Conservation (phyloP, 371 early-diverging fungal species). For the Coemansia sp. region DNA sequence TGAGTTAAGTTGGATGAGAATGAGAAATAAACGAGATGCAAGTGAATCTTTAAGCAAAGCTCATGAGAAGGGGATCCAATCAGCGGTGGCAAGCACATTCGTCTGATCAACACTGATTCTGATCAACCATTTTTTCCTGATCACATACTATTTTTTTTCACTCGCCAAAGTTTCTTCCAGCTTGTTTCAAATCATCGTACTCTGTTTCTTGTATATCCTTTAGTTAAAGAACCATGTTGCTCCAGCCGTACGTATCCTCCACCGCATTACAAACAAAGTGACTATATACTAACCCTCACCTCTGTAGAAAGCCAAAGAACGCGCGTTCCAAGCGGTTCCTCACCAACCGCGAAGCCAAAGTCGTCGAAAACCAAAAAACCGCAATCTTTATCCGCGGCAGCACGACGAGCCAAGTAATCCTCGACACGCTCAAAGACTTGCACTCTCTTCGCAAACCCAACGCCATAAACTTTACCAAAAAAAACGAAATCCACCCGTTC, state of each 20-base stretch:
- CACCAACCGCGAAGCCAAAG: slow-evolving; percentile 86
- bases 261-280: no score
- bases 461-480: slow-evolving; percentile 84
- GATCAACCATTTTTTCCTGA: slow-evolving; percentile 2
- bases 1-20: slow-evolving; percentile 4
- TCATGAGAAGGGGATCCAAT: slow-evolving; percentile 16
- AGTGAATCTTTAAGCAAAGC: not conserved
- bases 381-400: slow-evolving; percentile 86
- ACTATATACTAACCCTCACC: not conserved
- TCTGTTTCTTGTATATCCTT: not conserved
- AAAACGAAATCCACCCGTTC: slow-evolving; percentile 95
- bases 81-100: slow-evolving; percentile 18
- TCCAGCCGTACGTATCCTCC: slow-evolving; percentile 37
- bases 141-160: not conserved
- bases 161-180: not conserved
- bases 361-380: slow-evolving; percentile 87
- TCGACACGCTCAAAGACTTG: slow-evolving; percentile 86
- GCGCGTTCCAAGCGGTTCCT: slow-evolving; percentile 83
- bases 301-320: slow-evolving; percentile 69
- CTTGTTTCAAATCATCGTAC: not conserved
- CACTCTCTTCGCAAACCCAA: slow-evolving; percentile 89
- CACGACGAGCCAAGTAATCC: slow-evolving; percentile 81
- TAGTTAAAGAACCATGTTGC: slow-evolving; percentile 20
- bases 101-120: not conserved
- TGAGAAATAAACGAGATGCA: not conserved